These are phyloP conservation scores for Sarcodon sp. DNA, from an alignment of 768 basidiomycete genomes.

Conservation along the genomic window DNA sequence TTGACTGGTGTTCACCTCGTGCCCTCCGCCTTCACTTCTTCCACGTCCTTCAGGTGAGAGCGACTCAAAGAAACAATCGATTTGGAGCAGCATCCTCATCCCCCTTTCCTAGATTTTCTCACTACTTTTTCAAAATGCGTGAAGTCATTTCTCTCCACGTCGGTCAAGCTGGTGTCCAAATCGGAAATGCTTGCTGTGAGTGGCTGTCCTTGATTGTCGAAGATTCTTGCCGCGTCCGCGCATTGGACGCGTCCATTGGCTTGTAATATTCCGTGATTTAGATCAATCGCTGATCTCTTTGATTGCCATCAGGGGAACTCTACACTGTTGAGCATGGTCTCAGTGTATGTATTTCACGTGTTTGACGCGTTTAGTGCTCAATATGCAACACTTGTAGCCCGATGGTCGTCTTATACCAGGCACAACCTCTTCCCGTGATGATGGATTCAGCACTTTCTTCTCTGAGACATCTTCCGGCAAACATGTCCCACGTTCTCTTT, in stretches of 20 bases:
- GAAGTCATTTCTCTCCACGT: constrained; percentile 98
- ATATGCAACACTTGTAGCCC: constrained; percentile 40
- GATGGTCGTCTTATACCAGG: constrained; percentile 84
- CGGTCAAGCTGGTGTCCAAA: constrained; percentile 96
- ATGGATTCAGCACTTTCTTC: constrained; percentile 99
- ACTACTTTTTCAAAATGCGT: constrained; percentile 45
- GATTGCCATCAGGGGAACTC: constrained; percentile 66
- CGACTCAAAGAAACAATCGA: neutral
- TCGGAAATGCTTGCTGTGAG: constrained; percentile 98
- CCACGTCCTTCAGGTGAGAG: neutral
- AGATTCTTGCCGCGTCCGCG: neutral
- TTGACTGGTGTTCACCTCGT: neutral
- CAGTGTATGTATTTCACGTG: constrained; percentile 48
- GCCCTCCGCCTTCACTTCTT: neutral
- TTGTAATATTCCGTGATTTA: constrained; percentile 12
- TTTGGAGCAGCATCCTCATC: neutral
- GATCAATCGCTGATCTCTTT: constrained; percentile 6
- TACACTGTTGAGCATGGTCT: constrained; percentile 99
- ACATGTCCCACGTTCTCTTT: constrained; percentile 94
- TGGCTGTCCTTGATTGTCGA: constrained; percentile 14
- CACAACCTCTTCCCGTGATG: constrained; percentile 63
- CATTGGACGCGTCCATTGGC: neutral
- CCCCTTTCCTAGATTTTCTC: constrained; percentile 1
- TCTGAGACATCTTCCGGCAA: constrained; percentile 95
- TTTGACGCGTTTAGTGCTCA: constrained; percentile 1